Conservation (phyloP, 2,329 filamentous ascomycete genomes). For the Penicillium sp. region DNA sequence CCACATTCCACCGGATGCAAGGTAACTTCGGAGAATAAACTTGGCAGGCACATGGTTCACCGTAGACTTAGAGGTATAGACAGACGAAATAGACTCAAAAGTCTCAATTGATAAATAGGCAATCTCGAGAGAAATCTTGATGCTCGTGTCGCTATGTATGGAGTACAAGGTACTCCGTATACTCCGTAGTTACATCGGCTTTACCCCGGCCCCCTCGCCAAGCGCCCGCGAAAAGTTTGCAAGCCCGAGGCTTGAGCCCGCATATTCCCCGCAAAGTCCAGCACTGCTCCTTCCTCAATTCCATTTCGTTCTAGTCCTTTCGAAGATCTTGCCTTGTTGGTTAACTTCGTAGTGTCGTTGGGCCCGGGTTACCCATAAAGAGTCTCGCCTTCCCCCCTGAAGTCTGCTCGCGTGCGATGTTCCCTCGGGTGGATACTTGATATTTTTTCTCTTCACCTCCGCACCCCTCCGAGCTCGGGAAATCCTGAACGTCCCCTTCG, state of each 20-base stretch:
- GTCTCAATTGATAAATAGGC: background rate
- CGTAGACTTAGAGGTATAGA: background rate
- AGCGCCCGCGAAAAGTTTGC: conserved; percentile 27
- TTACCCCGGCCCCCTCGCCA: conserved; percentile 19
- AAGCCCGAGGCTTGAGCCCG: conserved; percentile 12
- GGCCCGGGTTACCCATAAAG: background rate
- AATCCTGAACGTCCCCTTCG: background rate
- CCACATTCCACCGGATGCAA: conserved; percentile 16
- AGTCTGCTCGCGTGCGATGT: conserved; percentile 23
- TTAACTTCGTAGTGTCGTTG: background rate
- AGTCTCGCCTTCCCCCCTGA: background rate
- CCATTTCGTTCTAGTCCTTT: conserved; percentile 17
- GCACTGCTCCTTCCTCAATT: conserved; percentile 3
- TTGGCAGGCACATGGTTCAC: conserved; percentile 4
- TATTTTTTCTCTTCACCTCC: conserved; percentile 22
- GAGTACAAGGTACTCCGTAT: too few species aligned
- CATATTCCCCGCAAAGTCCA: conserved; percentile 21
- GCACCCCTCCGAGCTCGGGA: conserved; percentile 18
- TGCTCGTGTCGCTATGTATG: too few species aligned
- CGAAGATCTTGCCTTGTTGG: background rate
- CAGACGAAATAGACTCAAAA: background rate
- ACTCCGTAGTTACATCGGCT: too few species aligned
- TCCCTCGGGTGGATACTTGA: conserved; percentile 23
- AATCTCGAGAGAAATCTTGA: background rate
- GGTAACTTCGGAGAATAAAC: conserved; percentile 2